Evolutionary conservation across 495 filamentous ascomycete species (phyloP).

Genomic region (Neurospora sp.): DNA sequence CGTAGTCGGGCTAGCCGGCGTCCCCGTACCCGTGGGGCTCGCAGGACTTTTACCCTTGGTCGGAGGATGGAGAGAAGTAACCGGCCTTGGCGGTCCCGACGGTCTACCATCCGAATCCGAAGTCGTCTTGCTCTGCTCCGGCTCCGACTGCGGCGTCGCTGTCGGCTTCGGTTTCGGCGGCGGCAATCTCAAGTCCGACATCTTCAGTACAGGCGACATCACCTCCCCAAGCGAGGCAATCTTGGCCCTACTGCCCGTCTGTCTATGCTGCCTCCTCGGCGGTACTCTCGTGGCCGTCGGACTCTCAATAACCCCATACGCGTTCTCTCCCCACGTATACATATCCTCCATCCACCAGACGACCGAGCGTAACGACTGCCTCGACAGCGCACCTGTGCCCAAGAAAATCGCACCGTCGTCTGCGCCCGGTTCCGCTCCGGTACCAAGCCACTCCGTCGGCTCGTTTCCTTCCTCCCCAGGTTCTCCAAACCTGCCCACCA

Average conservation of each 20-base stretch:
- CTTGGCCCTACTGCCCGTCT: neutral
- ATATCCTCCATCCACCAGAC: constrained; percentile 78
- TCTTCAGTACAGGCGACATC: neutral
- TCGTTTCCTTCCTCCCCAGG: constrained; percentile 10
- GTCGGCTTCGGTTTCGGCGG: neutral
- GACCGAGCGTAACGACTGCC: constrained; percentile 53
- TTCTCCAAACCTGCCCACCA: constrained; percentile 79
- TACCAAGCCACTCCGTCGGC: constrained; percentile 52
- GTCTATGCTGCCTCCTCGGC: constrained; percentile 12
- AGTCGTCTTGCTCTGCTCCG: neutral
- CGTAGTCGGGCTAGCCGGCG: neutral
- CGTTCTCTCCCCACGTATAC: constrained; percentile 62
- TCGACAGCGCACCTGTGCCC: constrained; percentile 58
- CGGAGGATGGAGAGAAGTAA: neutral
- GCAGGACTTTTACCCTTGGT: neutral
- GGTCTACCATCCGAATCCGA: neutral
- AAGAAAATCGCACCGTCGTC: constrained; percentile 80
- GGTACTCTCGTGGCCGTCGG: constrained; percentile 43
- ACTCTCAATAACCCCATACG: constrained; percentile 74
- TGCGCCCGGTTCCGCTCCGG: constrained; percentile 48
- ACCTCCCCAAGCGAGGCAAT: neutral
- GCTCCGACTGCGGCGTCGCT: neutral
- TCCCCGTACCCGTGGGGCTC: neutral
- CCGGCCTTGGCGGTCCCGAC: neutral
- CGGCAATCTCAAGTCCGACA: neutral